Evolutionary conservation across 2,329 filamentous ascomycete genomes (phyloP), one percentile per base, ranked within the genome.

Genomic region (Karstenula rhodostoma): DNA sequence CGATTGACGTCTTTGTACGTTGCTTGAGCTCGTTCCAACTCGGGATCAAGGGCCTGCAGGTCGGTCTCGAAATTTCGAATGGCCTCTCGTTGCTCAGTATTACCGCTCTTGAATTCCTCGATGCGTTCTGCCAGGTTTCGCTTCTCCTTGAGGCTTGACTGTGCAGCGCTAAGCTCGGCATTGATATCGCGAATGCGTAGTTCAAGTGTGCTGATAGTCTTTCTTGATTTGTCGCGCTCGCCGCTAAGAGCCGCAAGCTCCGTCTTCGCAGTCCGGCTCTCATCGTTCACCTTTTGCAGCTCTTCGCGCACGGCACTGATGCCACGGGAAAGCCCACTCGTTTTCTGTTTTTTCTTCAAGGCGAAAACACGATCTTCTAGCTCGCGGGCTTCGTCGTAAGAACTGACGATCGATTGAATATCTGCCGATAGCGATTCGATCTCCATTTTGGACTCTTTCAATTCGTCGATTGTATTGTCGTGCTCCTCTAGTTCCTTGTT

Each of bases 291-390:
- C 19, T 81, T 79, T 50, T 87, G 87, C 62, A 93, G 87, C 50
- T 93, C 87, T 56, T 91, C 89, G 68, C 95, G 91, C 56, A 98
- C 93, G 66, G 95, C 91, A 56, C 96, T 91, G 7, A 93, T 85
- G 32, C 91, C 91, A 63, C 92, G 87, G 15, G 87, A 85, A 10
- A 84, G 77, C 13, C 86, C 86, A 27, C 85, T 83, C 15, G 89
- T 86, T 70, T 90, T 88, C 73, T 97, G 91, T 67, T 93, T 93
- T 9, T 88, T 88, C 59, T 87, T 84, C 52, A 97, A 86, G 56
- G 91, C 88, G 58, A 90, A 84, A 52, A 97, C 90, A 74, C 97
- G 90, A 42, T 80, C 80, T 69, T 91, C 87, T 5, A 92, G 88
- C 40, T 89, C 88, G 49, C 83, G 82, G 61, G 94, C 90, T 47